Base-by-base conservation (phyloP, 2,329 filamentous ascomycete species). In the Phoma herbarum region DNA sequence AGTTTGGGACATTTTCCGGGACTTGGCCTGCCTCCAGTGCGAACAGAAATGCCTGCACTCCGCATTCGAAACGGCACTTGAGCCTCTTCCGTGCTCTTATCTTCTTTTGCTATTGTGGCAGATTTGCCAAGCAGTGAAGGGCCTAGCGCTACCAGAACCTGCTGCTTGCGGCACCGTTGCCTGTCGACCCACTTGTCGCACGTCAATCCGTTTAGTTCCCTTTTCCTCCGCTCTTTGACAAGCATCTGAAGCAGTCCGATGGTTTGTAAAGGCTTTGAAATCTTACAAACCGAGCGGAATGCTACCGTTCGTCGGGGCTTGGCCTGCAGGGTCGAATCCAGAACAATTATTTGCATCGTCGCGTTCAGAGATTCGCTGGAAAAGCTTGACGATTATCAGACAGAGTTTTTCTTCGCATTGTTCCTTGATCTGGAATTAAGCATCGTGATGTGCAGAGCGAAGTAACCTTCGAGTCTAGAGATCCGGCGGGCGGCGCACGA, bases 221-320 rank as follows among this genome's bases (percentile, higher is more conserved):
- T 48, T 39, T 18, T 12, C 28, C 10, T 39, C 35, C 55, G n/a
- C 26, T 42, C 26, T 47, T 29, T 11, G 23, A 26, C 28, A 23
- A 39, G n/a, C 41, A 16, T 57, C 23, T 25, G 29, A 11, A 29
- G 20, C 28, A 31, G n/a, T 49, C 39, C 41, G 39, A 49, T 23
- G 46, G 44, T 57, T 25, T 33, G 46, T 57, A 45, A 50, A n/a
- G 41, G 29, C 16, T 31, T 46, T 29, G 11, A 50, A 23, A 43
- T 44, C 49, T 52, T 52, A 52, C 55, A 52, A 52, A 58, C 35
- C 48, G 12, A 42, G 35, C 48, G 49, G n/a, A 52, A 44, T 37
- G 23, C 48, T 6, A 48, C 48, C 48, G 42, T 42, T 33, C 25
- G 8, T 26, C 26, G 42, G 25, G 20, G 31, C 42, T 52, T 42